These are phyloP conservation scores for Plasmodium billcollinsi DNA, from an alignment of 169 alveolate genomes.

Conservation along the genomic window DNA sequence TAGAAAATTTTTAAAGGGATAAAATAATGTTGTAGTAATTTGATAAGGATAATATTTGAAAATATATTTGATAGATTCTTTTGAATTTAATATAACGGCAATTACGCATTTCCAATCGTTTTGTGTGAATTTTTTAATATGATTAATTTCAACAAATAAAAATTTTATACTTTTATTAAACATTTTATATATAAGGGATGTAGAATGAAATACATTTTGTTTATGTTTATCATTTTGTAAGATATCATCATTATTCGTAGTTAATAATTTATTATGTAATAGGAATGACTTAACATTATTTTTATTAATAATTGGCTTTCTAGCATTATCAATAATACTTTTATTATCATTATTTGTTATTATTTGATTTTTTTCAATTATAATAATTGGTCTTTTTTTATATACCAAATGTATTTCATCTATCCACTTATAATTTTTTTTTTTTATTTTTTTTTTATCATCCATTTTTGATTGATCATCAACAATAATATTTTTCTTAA, in stretches of 20 bases:
- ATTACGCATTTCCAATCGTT: conserved; percentile 87
- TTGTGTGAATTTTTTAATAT: conserved; percentile 78
- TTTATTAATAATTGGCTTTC: conserved; percentile 29
- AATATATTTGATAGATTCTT: conserved; percentile 80
- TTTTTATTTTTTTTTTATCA: neutral
- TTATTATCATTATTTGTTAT: neutral
- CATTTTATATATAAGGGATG: conserved; percentile 82
- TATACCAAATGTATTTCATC: conserved; percentile 84
- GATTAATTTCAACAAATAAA: conserved; percentile 82
- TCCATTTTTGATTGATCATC: conserved; percentile 33
- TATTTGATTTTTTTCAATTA: conserved; percentile 19
- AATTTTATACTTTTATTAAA: conserved; percentile 81
- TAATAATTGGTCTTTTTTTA: conserved; percentile 84
- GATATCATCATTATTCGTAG: conserved; percentile 11
- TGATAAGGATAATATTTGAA: conserved; percentile 84
- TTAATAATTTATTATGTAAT: conserved; percentile 63
- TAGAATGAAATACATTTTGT: conserved; percentile 76
- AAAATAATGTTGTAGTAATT: conserved; percentile 79
- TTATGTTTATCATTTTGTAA: conserved; percentile 3
- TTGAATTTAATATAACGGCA: conserved; percentile 82
- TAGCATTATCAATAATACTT: neutral
- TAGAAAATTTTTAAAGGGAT: conserved; percentile 80
- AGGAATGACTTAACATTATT: conserved; percentile 29
- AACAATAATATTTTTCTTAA: conserved; percentile 45
- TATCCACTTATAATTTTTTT: conserved; percentile 71